Percentiles rank a stretch among this genome's conserved stretches.
These are phyloP conservation scores for Phaeophleospora eucalypticola DNA, from an alignment of 2,329 filamentous ascomycete species.

Conservation along the genomic window DNA sequence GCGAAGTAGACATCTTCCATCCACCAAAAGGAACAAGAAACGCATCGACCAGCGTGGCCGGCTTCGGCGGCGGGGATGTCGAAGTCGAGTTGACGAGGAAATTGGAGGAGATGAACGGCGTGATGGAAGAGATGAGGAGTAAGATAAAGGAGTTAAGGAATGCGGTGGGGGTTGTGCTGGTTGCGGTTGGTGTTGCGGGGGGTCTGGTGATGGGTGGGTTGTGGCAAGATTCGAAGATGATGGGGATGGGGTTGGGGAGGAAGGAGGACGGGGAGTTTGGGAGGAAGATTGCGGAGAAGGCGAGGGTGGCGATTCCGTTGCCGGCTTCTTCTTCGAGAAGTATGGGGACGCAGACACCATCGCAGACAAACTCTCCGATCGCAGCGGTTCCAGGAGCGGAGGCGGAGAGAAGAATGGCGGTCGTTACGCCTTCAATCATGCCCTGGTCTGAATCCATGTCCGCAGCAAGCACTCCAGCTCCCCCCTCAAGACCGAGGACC, in stretches of 20 bases:
- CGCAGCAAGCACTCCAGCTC: conserved; percentile 4
- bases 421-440: too few relatives aligned
- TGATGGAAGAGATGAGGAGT: conserved; percentile 16
- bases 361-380: too few relatives aligned
- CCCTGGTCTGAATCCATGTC: conserved; percentile 2
- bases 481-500: conserved; percentile 1
- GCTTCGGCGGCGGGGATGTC: conserved; percentile 4
- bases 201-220: conserved; percentile 25
- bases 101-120: conserved; percentile 12
- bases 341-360: neutral
- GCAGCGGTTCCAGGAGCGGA: too few relatives aligned
- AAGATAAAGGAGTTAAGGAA: conserved; percentile 19
- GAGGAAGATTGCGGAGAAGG: conserved; percentile 21
- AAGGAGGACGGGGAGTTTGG: conserved; percentile 21
- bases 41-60: conserved; percentile 17
- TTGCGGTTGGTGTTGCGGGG: conserved; percentile 19
- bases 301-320: conserved; percentile 12
- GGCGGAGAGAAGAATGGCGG: neutral
- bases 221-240: conserved; percentile 26
- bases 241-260: neutral
- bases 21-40: conserved; percentile 12
- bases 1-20: conserved; percentile 27
- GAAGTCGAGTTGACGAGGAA: conserved; percentile 13
- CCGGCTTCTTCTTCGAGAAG: conserved; percentile 10
- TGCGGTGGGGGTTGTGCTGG: conserved; percentile 20